Evolutionary conservation across 768 basidiomycete species (phyloP).

Genomic region (Psilocybe cubensis): DNA sequence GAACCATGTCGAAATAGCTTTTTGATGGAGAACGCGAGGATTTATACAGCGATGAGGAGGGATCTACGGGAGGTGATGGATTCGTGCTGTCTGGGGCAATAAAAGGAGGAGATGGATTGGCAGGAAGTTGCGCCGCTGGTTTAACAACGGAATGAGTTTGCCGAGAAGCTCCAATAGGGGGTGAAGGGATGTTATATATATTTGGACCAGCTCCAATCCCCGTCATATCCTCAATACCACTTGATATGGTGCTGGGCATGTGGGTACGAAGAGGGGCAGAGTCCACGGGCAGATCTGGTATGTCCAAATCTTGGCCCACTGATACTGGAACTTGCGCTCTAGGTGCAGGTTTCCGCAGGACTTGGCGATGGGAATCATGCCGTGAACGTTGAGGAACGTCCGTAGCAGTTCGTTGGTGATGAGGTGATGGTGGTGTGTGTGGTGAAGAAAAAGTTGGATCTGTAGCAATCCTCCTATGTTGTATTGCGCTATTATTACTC

Average conservation of each 20-base stretch:
- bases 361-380: slow-evolving; percentile 32
- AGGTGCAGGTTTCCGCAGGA: slow-evolving; percentile 66
- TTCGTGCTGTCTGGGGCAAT: slow-evolving; percentile 41
- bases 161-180: slow-evolving; percentile 20
- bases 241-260: slow-evolving; percentile 58
- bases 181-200: slow-evolving; percentile 36
- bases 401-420: slow-evolving; percentile 24
- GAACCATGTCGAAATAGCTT: neutral
- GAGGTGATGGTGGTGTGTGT: slow-evolving; percentile 20
- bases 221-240: slow-evolving; percentile 63
- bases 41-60: slow-evolving; percentile 23
- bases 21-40: slow-evolving; percentile 13
- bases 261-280: slow-evolving; percentile 35
- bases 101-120: slow-evolving; percentile 26
- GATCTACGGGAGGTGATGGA: slow-evolving; percentile 40
- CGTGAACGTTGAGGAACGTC: slow-evolving; percentile 20
- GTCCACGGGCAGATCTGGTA: slow-evolving; percentile 16
- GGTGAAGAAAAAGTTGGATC: slow-evolving; percentile 30
- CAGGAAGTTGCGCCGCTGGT: slow-evolving; percentile 24
- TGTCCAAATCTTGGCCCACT: slow-evolving; percentile 48
- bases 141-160: slow-evolving; percentile 14
- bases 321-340: slow-evolving; percentile 66
- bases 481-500: slow-evolving; percentile 13
- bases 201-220: slow-evolving; percentile 55
- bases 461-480: slow-evolving; percentile 41